Evolutionary conservation across 805 yeast species (phyloP).

Genomic region (Hanseniaspora thailandica): DNA sequence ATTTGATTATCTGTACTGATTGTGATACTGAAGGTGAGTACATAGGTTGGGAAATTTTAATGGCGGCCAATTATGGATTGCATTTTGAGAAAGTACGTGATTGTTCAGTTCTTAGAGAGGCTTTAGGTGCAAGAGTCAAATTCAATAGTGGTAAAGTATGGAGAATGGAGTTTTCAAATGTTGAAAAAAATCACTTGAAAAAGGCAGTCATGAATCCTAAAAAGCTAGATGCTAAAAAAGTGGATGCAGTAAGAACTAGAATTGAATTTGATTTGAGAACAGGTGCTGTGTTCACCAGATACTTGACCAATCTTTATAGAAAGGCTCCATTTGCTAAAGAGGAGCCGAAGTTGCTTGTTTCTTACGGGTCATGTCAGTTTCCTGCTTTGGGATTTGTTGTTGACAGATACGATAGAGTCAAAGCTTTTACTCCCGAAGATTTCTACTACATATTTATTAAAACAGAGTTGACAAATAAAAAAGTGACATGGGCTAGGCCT

Average conservation of each 20-base stretch:
- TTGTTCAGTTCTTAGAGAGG: not conserved
- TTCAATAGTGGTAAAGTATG: constrained; percentile 41
- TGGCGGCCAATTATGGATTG: constrained; percentile 46
- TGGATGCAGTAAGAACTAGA: constrained; percentile 76
- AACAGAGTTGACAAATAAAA: constrained; percentile 30
- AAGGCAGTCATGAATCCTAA: constrained; percentile 64
- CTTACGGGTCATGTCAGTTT: constrained; percentile 91
- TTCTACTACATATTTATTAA: constrained; percentile 65
- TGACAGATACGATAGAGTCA: constrained; percentile 70
- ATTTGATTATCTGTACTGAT: constrained; percentile 92
- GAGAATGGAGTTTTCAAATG: constrained; percentile 79
- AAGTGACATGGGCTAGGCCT: constrained; percentile 61
- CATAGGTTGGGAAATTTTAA: constrained; percentile 72
- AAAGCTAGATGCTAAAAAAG: constrained; percentile 51
- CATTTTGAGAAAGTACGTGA: constrained; percentile 22
- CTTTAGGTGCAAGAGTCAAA: constrained; percentile 24
- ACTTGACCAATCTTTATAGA: constrained; percentile 43
- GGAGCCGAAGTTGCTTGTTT: constrained; percentile 25
- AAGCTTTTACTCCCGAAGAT: constrained; percentile 58
- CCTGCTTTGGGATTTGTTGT: constrained; percentile 96
- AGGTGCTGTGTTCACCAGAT: constrained; percentile 80
- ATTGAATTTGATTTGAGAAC: constrained; percentile 79
- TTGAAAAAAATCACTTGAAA: constrained; percentile 62
- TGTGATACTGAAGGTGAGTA: constrained; percentile 95
- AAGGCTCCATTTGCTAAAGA: constrained; percentile 18